Percentiles rank a stretch among this genome's conserved stretches.
Conservation (phyloP, 2,329 filamentous ascomycete genomes). For the Dothistroma septosporum region DNA sequence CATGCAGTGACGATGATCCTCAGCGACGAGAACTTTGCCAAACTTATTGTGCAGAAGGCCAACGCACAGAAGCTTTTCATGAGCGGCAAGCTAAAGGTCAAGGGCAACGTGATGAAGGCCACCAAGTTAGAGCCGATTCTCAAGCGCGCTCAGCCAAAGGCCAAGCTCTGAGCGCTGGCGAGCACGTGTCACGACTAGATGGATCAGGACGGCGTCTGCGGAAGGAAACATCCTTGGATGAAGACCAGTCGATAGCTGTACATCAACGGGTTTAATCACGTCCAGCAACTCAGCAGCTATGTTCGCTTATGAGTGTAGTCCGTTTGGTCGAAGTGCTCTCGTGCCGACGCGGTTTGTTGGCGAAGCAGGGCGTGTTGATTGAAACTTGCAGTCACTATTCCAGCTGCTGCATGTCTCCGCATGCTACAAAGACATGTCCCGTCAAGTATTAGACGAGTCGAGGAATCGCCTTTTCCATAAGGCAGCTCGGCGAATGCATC, state of each 20-base stretch:
- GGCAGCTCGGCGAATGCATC: not conserved
- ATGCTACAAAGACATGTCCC: too few relatives aligned
- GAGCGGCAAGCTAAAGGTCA: constrained; percentile 97
- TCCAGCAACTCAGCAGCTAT: not conserved
- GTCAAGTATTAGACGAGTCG: too few relatives aligned
- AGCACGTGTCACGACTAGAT: constrained; percentile 2
- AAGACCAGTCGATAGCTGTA: constrained; percentile 4
- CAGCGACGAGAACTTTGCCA: constrained; percentile 80
- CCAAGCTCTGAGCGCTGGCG: constrained; percentile 62
- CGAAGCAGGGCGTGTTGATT: too few relatives aligned
- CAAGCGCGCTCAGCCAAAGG: constrained; percentile 78
- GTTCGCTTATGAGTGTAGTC: not conserved
- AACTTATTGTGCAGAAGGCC: constrained; percentile 78
- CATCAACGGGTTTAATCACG: not conserved
- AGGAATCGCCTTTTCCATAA: not conserved
- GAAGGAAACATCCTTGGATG: not conserved
- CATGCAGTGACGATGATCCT: constrained; percentile 73
- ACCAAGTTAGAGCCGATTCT: constrained; percentile 93
- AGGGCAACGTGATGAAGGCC: constrained; percentile 97
- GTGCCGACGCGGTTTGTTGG: not conserved
- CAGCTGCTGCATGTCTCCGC: too few relatives aligned
- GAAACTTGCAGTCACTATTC: too few relatives aligned
- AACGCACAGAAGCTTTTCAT: constrained; percentile 96
- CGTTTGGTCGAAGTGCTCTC: not conserved
- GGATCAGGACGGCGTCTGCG: constrained; percentile 12